A percentile compares a stretch with the other conserved stretches of the same genome.
Evolutionary conservation across 2,329 filamentous ascomycete genomes (phyloP).

Genomic region (Lizonia empirigonia): DNA sequence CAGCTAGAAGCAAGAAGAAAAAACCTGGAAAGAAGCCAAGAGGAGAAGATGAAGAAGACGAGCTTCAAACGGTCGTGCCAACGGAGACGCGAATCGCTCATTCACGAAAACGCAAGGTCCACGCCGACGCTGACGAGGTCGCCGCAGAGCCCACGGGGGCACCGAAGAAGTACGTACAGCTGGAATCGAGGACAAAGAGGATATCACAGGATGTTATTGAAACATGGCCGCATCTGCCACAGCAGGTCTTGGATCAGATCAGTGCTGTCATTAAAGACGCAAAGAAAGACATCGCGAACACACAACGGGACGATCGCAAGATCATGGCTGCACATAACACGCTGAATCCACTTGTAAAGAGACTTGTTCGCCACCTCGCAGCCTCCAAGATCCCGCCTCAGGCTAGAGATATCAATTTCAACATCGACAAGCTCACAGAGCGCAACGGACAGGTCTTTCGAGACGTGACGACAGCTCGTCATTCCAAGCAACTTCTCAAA

Average conservation of each 20-base stretch:
- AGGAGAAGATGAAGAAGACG: constrained; percentile 14
- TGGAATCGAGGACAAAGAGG: constrained; percentile 43
- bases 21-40: constrained; percentile 17
- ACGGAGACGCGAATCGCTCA: not conserved
- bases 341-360: constrained; percentile 61
- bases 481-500: constrained; percentile 66
- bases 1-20: constrained; percentile 23
- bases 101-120: constrained; percentile 30
- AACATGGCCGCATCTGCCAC: constrained; percentile 62
- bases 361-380: constrained; percentile 63
- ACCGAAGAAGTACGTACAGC: constrained; percentile 37
- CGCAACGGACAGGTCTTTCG: constrained; percentile 55
- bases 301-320: constrained; percentile 54
- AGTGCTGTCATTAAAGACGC: constrained; percentile 62
- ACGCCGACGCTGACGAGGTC: constrained; percentile 26
- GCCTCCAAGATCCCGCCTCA: constrained; percentile 70
- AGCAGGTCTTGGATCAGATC: constrained; percentile 62
- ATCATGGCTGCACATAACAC: constrained; percentile 61
- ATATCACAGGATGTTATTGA: constrained; percentile 48
- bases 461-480: constrained; percentile 65
- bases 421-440: constrained; percentile 69
- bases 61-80: constrained; percentile 2
- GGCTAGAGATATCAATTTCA: constrained; percentile 59
- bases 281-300: constrained; percentile 66
- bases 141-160: constrained; percentile 22